Evolutionary conservation across 192 early-diverging fungal species (phyloP).

Genomic region (Funneliformis mosseae): DNA sequence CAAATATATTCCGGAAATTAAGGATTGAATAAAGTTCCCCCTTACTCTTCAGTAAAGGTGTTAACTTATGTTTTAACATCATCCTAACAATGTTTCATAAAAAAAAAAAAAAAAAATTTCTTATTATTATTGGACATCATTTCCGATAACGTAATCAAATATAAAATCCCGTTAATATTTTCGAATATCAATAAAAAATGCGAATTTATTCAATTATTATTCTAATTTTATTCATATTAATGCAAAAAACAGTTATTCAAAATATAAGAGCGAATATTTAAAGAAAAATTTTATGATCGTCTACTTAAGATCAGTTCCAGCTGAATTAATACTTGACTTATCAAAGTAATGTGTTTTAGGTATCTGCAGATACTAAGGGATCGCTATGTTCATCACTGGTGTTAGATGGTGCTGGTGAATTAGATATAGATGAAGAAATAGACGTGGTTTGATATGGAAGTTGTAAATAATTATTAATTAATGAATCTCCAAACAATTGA

Average conservation of each 20-base stretch:
- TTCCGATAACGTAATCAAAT: not conserved
- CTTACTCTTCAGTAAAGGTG: not conserved
- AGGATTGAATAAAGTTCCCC: not conserved
- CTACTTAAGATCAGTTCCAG: not conserved
- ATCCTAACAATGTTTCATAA: not conserved
- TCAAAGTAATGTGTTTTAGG: not conserved
- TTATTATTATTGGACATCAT: not conserved
- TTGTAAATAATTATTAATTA: not conserved
- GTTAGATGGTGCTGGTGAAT: conserved; percentile 10
- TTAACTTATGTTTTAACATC: not conserved
- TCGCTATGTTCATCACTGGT: not conserved
- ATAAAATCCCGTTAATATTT: not conserved
- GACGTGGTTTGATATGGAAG: conserved; percentile 4
- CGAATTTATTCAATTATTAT: not conserved
- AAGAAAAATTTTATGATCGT: too few relatives aligned
- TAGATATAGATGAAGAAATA: conserved; percentile 10
- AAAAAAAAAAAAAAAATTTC: not conserved
- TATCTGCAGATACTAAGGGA: conserved; percentile 7
- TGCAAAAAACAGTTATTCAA: not conserved
- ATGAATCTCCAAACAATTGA: conserved; percentile 10
- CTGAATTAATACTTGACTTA: not conserved
- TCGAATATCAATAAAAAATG: not conserved
- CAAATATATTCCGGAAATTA: too few relatives aligned
- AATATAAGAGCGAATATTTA: not conserved
- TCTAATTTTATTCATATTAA: not conserved